Evolutionary conservation across 148 eudicot species (phyloP).

Genomic region (Talinum fruticosum): DNA sequence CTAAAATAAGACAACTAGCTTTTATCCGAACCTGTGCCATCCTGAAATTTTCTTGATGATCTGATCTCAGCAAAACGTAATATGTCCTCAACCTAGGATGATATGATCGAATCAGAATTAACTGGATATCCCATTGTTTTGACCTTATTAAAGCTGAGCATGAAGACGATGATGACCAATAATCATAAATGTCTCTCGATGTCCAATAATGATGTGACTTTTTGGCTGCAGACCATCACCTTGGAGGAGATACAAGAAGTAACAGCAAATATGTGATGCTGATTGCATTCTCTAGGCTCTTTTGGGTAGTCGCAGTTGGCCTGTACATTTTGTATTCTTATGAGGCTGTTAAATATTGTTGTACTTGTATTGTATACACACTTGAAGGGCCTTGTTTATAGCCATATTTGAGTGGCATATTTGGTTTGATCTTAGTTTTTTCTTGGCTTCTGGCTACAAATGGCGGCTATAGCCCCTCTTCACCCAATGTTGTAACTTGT

Average conservation of each 20-base stretch:
- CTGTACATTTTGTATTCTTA: constrained; percentile 32
- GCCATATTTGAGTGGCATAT: not conserved
- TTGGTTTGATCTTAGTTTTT: not conserved
- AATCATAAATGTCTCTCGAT: not conserved
- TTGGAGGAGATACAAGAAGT: constrained; percentile 69
- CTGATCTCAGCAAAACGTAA: not conserved
- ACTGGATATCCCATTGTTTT: too few species aligned
- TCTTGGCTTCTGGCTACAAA: not conserved
- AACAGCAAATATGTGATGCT: constrained; percentile 55
- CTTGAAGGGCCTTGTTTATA: not conserved
- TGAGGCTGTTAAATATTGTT: constrained; percentile 12
- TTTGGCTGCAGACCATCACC: constrained; percentile 47
- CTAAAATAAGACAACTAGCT: not conserved
- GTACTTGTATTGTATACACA: constrained; percentile 20
- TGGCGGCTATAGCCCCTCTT: not conserved
- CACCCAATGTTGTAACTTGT: not conserved
- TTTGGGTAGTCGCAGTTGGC: constrained; percentile 12
- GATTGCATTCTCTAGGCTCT: not conserved
- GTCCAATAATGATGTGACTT: not conserved
- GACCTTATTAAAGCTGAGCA: too few species aligned
- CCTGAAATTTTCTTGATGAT: not conserved
- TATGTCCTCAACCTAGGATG: not conserved
- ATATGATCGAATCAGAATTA: not conserved
- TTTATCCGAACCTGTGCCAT: not conserved
- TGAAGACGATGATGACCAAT: not conserved